phyloP scores from a whole-genome alignment of 331 rosid species.

The Quercus phellos region DNA sequence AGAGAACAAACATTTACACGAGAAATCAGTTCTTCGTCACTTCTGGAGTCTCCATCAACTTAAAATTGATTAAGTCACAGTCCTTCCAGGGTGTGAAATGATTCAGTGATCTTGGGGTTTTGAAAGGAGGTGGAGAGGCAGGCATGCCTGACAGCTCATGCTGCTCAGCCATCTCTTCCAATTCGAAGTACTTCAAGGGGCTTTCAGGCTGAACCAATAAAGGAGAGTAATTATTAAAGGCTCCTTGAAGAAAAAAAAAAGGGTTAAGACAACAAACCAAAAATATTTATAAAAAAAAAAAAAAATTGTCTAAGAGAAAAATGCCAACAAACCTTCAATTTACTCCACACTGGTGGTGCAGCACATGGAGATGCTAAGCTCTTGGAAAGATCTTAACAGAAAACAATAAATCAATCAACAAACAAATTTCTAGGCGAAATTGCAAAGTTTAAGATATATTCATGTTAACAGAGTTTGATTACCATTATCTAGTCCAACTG shows the following conservation, averaged over 20 bases:
- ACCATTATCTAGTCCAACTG: constrained; percentile 50
- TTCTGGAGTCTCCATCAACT: constrained; percentile 50
- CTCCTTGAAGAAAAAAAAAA: neutral
- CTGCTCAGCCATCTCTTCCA: constrained; percentile 39
- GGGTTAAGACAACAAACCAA: neutral
- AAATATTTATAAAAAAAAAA: neutral
- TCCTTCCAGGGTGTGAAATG: constrained; percentile 23
- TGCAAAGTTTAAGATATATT: neutral
- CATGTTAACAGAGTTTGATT: neutral
- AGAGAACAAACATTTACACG: neutral
- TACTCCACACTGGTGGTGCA: constrained; percentile 12
- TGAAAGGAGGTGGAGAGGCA: constrained; percentile 35
- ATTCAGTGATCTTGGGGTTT: constrained; percentile 23
- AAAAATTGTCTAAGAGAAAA: neutral
- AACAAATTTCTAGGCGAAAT: neutral
- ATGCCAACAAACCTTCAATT: constrained; percentile 29
- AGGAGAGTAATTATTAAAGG: neutral
- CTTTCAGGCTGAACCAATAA: constrained; percentile 20
- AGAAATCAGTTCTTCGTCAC: constrained; percentile 9
- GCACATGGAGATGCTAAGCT: constrained; percentile 20
- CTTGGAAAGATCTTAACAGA: constrained; percentile 27
- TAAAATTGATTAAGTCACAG: constrained; percentile 30
- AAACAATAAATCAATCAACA: neutral
- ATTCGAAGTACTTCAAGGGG: constrained; percentile 5
- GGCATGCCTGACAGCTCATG: neutral